Conservation (phyloP, 2,329 filamentous ascomycete species). For the Aaosphaeria arxii region DNA sequence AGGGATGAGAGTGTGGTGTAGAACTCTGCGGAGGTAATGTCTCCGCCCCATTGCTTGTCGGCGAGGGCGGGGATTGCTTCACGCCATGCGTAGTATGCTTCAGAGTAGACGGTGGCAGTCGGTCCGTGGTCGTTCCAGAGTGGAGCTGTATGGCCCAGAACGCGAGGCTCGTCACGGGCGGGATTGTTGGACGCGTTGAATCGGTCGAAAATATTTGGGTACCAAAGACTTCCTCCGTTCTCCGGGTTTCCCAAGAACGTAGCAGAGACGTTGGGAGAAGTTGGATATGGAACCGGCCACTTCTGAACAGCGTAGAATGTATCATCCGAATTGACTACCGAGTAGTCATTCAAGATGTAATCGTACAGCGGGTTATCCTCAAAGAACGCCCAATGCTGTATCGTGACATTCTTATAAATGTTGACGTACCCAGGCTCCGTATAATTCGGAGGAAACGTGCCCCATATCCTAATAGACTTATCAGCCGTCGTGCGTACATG, state of each 20-base stretch:
- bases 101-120: slow-evolving; percentile 41
- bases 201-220: slow-evolving; percentile 38
- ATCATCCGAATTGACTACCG: slow-evolving; percentile 42
- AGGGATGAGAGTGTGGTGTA: slow-evolving; percentile 37
- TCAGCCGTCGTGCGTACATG: slow-evolving; percentile 9
- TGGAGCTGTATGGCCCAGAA: slow-evolving; percentile 34
- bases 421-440: slow-evolving; percentile 11
- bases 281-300: slow-evolving; percentile 39
- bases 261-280: slow-evolving; percentile 38
- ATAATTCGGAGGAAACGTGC: slow-evolving; percentile 39
- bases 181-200: slow-evolving; percentile 35
- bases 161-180: slow-evolving; percentile 7
- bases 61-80: slow-evolving; percentile 39
- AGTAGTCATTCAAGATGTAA: slow-evolving; percentile 31
- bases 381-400: slow-evolving; percentile 45
- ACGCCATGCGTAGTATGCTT: slow-evolving; percentile 42
- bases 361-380: slow-evolving; percentile 41
- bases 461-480: slow-evolving; percentile 17
- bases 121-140: slow-evolving; percentile 47
- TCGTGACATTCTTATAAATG: slow-evolving; percentile 32
- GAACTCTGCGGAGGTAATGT: slow-evolving; percentile 35
- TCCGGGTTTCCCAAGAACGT: slow-evolving; percentile 39
- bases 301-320: slow-evolving; percentile 51
- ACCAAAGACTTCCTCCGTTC: slow-evolving; percentile 40
- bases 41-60: slow-evolving; percentile 39